phyloP scores from a whole-genome alignment of 352 stramenopile genomes.

The Pythium diclinum region DNA sequence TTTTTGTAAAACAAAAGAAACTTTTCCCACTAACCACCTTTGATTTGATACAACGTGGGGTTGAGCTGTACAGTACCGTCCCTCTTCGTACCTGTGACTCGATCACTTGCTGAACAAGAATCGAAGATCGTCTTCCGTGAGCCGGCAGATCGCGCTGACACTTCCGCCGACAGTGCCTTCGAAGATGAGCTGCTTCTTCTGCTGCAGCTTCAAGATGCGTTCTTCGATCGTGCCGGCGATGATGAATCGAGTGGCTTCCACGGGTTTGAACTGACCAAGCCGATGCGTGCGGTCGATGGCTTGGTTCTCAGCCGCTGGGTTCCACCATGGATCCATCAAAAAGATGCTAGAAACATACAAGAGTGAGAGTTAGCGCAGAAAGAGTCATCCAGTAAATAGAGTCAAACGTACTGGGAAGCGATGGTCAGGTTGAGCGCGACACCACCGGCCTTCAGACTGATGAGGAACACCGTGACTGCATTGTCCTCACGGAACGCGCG shows the following conservation, averaged over 20 bases:
- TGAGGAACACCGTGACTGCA: conserved; percentile 94
- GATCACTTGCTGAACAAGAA: conserved; percentile 84
- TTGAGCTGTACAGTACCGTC: too few relatives aligned
- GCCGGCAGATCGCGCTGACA: conserved; percentile 76
- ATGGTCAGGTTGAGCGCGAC: conserved; percentile 98
- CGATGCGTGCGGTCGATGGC: conserved; percentile 98
- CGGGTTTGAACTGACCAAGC: conserved; percentile 96
- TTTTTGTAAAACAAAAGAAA: conserved; percentile 29
- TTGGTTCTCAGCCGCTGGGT: conserved; percentile 92
- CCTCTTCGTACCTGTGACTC: not conserved
- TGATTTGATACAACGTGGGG: not conserved
- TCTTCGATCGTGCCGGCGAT: conserved; percentile 98
- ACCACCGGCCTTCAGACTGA: conserved; percentile 98
- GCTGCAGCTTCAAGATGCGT: conserved; percentile 96
- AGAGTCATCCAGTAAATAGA: not conserved
- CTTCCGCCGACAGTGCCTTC: conserved; percentile 97
- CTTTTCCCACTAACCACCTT: not conserved
- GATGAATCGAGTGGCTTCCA: conserved; percentile 97
- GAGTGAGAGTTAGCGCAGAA: conserved; percentile 16
- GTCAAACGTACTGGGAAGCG: conserved; percentile 85
- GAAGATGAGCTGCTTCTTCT: conserved; percentile 96
- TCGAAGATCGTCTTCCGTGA: conserved; percentile 93
- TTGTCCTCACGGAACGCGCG: conserved; percentile 88
- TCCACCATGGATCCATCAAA: conserved; percentile 98
- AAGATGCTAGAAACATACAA: conserved; percentile 82